Evolutionary conservation across 768 basidiomycete species (phyloP).

Genomic region (Pleurotus tuber-regium): DNA sequence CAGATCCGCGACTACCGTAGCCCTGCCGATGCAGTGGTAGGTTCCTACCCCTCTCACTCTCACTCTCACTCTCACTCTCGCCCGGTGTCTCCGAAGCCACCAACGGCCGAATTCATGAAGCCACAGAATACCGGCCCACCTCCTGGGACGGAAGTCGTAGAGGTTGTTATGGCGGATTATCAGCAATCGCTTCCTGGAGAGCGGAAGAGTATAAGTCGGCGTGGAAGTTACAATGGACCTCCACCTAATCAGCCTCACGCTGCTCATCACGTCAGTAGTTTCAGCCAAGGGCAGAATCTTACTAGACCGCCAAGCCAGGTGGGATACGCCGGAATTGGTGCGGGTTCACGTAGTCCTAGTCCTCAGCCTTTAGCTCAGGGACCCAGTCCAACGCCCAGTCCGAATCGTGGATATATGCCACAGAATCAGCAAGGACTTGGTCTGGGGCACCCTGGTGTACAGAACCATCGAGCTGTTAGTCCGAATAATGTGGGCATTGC

Average conservation of each 20-base stretch:
- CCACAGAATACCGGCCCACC: conserved; percentile 48
- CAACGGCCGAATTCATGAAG: conserved; percentile 75
- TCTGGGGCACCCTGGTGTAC: background rate
- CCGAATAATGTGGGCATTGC: conserved; percentile 82
- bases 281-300: conserved; percentile 37
- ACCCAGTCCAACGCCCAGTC: conserved; percentile 50
- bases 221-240: conserved; percentile 33
- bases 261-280: conserved; percentile 19
- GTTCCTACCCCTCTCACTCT: conserved; percentile 62
- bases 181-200: conserved; percentile 89
- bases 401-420: conserved; percentile 30
- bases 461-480: conserved; percentile 53
- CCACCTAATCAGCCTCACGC: conserved; percentile 23
- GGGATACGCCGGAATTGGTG: conserved; percentile 83
- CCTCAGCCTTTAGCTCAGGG: conserved; percentile 57
- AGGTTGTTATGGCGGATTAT: conserved; percentile 74
- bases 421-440: conserved; percentile 5
- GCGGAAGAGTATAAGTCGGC: conserved; percentile 51
- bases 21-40: conserved; percentile 78
- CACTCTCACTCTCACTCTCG: conserved; percentile 57
- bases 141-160: conserved; percentile 54
- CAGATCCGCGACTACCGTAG: conserved; percentile 63
- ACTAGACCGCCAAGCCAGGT: conserved; percentile 55
- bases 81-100: conserved; percentile 70
- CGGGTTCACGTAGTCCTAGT: conserved; percentile 57